Conservation (phyloP, 192 early-diverging fungal species). For the Geranomyces michiganensis region DNA sequence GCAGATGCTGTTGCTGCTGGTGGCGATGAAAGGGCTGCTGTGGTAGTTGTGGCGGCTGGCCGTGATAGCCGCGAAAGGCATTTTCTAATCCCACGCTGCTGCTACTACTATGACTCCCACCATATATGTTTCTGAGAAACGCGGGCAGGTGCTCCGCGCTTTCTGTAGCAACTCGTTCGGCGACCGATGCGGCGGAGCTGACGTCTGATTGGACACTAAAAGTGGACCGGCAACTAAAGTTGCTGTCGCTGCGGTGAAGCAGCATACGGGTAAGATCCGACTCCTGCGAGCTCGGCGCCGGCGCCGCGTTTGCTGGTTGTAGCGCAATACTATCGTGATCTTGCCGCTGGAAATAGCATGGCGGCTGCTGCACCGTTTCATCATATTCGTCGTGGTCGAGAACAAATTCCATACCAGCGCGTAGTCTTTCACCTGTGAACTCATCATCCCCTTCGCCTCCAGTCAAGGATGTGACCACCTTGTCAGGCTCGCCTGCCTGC, state of each 20-base stretch:
- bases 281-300: neutral
- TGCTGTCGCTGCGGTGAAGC: slow-evolving; percentile 6
- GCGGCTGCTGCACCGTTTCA: too few relatives aligned
- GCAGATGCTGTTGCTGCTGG: neutral
- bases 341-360: too few relatives aligned
- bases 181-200: neutral
- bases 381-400: too few relatives aligned
- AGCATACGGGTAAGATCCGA: neutral
- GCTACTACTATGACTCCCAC: neutral
- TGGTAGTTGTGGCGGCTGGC: neutral
- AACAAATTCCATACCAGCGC: too few relatives aligned
- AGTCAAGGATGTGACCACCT: too few relatives aligned
- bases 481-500: too few relatives aligned
- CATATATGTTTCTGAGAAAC: slow-evolving; percentile 20
- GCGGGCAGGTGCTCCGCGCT: slow-evolving; percentile 10
- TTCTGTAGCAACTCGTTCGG: neutral
- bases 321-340: too few relatives aligned
- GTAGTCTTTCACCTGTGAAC: too few relatives aligned
- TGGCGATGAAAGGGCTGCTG: neutral
- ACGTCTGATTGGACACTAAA: neutral
- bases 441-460: too few relatives aligned
- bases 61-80: neutral
- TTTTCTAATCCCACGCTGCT: too few relatives aligned
- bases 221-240: neutral
- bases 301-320: too few relatives aligned